Conservation (phyloP, 192 early-diverging fungal species). For the Chytriomyces sp. region DNA sequence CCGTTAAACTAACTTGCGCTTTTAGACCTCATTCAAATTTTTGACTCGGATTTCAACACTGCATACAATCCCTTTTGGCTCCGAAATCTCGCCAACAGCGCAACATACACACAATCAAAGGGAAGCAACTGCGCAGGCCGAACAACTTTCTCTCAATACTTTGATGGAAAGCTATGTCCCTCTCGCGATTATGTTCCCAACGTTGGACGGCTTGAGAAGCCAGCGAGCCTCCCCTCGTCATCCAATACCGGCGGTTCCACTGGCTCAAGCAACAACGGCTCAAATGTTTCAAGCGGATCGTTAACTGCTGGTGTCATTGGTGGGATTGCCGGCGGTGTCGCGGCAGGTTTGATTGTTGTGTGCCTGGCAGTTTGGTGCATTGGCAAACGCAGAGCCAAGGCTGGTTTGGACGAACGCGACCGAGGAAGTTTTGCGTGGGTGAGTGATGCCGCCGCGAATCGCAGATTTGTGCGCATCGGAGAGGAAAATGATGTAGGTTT, state of each 20-base stretch:
- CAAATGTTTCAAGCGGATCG: not conserved
- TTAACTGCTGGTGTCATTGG: not conserved
- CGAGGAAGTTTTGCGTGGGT: conserved; percentile 9
- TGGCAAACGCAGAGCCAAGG: not conserved
- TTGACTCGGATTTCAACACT: not conserved
- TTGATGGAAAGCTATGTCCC: conserved; percentile 4
- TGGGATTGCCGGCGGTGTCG: conserved; percentile 11
- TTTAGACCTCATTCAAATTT: conserved; percentile 2
- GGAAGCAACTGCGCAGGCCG: not conserved
- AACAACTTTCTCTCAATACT: not conserved
- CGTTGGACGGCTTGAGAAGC: not conserved
- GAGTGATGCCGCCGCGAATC: not conserved
- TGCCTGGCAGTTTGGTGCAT: not conserved
- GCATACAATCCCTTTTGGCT: not conserved
- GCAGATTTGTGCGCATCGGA: conserved; percentile 1
- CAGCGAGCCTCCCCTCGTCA: not conserved
- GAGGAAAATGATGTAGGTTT: not conserved
- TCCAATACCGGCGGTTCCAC: not conserved
- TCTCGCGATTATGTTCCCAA: not conserved
- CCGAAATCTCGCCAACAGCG: conserved; percentile 14
- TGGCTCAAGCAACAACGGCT: not conserved
- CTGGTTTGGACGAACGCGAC: not conserved
- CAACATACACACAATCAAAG: not conserved
- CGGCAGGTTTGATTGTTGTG: not conserved
- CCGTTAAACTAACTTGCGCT: not conserved